Percentiles rank a stretch among this genome's conserved stretches.
Conservation (phyloP, 2,329 filamentous ascomycete species). For the Simplicillium aogashimaense region DNA sequence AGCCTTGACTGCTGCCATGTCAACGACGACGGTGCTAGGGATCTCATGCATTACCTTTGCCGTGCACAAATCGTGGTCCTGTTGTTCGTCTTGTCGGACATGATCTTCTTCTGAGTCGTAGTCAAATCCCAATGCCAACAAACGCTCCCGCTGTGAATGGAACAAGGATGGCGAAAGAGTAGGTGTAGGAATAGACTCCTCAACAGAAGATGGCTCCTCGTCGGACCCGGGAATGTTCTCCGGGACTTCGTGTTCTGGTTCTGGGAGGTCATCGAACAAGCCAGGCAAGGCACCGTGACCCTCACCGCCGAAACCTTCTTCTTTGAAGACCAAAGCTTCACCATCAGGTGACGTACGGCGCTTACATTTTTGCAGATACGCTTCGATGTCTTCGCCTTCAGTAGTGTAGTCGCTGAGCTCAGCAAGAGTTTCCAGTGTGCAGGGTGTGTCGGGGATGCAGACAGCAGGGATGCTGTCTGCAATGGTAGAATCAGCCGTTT, state of each 20-base stretch:
- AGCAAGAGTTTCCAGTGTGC: background rate
- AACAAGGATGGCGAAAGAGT: slow-evolving; percentile 2
- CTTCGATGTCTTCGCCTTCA: slow-evolving; percentile 18
- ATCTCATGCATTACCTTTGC: too few species aligned
- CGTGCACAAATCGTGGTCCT: too few species aligned
- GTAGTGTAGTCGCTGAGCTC: slow-evolving; percentile 9
- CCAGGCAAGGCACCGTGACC: slow-evolving; percentile 15
- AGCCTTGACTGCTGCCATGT: background rate
- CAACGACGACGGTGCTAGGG: slow-evolving; percentile 6
- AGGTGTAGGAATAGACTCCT: background rate
- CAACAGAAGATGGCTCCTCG: background rate
- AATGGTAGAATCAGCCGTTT: too few species aligned
- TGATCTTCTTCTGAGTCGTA: slow-evolving; percentile 4
- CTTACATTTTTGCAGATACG: slow-evolving; percentile 12
- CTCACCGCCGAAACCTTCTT: slow-evolving; percentile 12
- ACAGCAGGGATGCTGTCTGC: too few species aligned
- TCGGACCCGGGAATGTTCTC: background rate
- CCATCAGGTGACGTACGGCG: slow-evolving; percentile 6
- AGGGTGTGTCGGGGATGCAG: too few species aligned
- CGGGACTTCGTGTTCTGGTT: background rate
- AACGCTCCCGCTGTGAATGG: slow-evolving; percentile 3
- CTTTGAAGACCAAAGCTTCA: slow-evolving; percentile 16
- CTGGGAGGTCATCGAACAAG: slow-evolving; percentile 12
- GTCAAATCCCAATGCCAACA: slow-evolving; percentile 6
- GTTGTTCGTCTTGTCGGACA: too few species aligned